Evolutionary conservation across 2,329 filamentous ascomycete species (phyloP).

Genomic region (Cladophialophora immunda): DNA sequence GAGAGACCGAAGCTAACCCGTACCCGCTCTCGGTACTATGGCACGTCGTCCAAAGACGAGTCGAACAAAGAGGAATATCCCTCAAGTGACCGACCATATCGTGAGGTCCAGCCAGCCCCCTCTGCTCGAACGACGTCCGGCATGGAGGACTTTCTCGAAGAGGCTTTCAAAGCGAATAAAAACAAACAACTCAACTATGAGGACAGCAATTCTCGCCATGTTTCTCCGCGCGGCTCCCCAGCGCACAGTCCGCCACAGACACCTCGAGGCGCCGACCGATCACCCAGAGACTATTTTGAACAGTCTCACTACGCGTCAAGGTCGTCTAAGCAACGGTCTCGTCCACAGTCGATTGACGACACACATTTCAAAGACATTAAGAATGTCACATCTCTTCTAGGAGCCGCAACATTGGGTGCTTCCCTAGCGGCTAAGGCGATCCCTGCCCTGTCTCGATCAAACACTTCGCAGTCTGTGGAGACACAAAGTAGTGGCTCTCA

Average conservation of each 20-base stretch:
- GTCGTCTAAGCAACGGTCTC: slow-evolving; percentile 31
- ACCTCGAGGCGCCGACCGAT: slow-evolving; percentile 30
- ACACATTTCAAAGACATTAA: slow-evolving; percentile 37
- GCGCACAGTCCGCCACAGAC: slow-evolving; percentile 41
- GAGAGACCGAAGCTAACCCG: slow-evolving; percentile 15
- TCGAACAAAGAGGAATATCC: slow-evolving; percentile 13
- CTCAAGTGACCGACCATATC: slow-evolving; percentile 17
- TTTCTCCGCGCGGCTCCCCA: slow-evolving; percentile 41
- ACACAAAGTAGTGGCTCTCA: slow-evolving; percentile 32
- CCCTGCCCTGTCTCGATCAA: slow-evolving; percentile 34
- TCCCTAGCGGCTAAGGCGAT: slow-evolving; percentile 37
- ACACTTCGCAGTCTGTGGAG: slow-evolving; percentile 30
- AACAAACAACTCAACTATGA: slow-evolving; percentile 23
- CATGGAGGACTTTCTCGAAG: slow-evolving; percentile 39
- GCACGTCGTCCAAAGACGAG: slow-evolving; percentile 23
- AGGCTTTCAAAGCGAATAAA: slow-evolving; percentile 37
- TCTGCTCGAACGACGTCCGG: slow-evolving; percentile 31
- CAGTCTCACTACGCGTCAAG: slow-evolving; percentile 29
- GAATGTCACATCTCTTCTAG: slow-evolving; percentile 37
- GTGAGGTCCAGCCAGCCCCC: slow-evolving; percentile 25
- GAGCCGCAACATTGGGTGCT: slow-evolving; percentile 38
- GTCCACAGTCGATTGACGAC: slow-evolving; percentile 38
- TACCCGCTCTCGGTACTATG: slow-evolving; percentile 20
- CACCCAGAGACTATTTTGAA: slow-evolving; percentile 33
- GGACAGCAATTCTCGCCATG: slow-evolving; percentile 30